Base-by-base conservation (phyloP, 1,284 basidiomycete species). In the Ustilago lituana region DNA sequence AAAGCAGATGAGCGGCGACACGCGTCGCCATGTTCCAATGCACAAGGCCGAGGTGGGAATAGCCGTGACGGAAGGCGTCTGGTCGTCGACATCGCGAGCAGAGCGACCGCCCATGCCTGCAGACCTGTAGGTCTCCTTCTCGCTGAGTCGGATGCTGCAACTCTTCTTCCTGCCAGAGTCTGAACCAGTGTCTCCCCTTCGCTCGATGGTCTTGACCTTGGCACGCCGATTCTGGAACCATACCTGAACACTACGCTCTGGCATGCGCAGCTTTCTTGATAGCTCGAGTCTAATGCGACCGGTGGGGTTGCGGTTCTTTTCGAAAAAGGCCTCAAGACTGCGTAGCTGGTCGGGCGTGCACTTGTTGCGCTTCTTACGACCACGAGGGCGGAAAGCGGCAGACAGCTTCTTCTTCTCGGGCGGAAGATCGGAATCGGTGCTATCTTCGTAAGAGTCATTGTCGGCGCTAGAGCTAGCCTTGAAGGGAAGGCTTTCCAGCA, bases 151-250 rank as follows among this genome's bases (percentile, higher is more conserved):
- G 9, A 54, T 40, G 33, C 55, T 55, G 43, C 51, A 65, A 26
- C 47, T 55, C 56, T 65, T 65, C 47, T 65, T 58, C 22, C 41
- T 44, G 2, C 55, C 41, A 1, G 35, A 26, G 14, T 66, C 56
- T 5, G 51, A 49, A 11, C 35, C 53, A 6, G 54, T 10, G 38
- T 70, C 67, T 15, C 61, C 57, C 15, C 61, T 26, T 5, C 61
- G 70, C 27, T 68, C 70, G 12, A 68, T 32, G 4, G 65, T 68
- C 58, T 73, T 73, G 65, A 73, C 55, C 47, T 73, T 73, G 39
- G 71, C 71, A 24, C 61, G 52, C 2, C 67, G 56, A 22, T 76
- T 76, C 59, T 77, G 75, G 49, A 77, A 77, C 75, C 75, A 75
- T 20, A 77, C 63, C 27, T 76, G 75, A 5, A 77, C 73, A 26